Evolutionary conservation across 441 rosid genomes (phyloP).

Genomic region (Metrosideros polymorpha): DNA sequence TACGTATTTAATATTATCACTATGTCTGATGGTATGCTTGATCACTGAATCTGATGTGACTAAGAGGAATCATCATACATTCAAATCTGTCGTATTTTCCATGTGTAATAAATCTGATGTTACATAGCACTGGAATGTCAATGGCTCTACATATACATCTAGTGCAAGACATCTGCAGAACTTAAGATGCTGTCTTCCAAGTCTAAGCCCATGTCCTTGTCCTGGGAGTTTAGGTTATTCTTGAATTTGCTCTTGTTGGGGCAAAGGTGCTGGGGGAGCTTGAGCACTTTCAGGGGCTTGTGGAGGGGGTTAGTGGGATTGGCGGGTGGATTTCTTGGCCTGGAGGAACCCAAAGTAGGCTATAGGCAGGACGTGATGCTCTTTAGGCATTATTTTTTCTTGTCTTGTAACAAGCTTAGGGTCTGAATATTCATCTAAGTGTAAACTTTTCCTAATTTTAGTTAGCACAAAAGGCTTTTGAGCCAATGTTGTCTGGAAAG

Average conservation of each 20-base stretch:
- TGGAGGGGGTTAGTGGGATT: background rate
- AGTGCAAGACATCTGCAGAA: background rate
- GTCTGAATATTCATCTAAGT: background rate
- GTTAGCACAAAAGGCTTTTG: background rate
- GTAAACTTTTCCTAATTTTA: background rate
- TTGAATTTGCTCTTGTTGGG: background rate
- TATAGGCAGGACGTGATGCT: background rate
- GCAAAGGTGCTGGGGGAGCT: background rate
- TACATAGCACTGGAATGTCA: background rate
- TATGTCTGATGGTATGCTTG: no score
- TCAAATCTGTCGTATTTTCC: background rate
- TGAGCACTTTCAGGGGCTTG: background rate
- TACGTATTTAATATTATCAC: background rate
- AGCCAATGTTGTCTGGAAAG: background rate
- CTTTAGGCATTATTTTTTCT: background rate
- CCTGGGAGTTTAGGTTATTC: background rate
- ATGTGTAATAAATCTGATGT: background rate
- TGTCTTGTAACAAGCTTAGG: background rate
- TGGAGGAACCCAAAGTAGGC: background rate
- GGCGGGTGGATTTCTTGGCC: background rate
- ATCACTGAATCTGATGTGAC: background rate
- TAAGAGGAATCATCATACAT: background rate
- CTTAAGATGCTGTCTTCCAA: background rate
- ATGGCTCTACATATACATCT: background rate
- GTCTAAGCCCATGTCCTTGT: background rate